A percentile compares a stretch with the other conserved stretches of the same genome.
Conservation (phyloP, 176 grass and related monocot species). For the Saccharum spontaneum region DNA sequence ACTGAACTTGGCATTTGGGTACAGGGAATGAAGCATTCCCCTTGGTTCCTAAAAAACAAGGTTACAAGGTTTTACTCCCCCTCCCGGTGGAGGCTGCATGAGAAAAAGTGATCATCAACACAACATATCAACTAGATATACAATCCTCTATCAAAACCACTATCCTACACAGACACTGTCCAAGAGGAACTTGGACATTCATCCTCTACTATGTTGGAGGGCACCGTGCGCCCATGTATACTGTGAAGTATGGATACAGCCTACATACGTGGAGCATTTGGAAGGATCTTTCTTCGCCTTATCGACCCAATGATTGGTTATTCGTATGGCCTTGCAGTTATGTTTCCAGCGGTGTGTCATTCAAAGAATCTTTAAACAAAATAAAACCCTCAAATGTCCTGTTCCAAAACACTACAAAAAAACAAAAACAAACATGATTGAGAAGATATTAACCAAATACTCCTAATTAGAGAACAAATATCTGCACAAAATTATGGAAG, state of each 20-base stretch:
- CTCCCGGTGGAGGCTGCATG: background rate
- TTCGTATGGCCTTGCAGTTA: slow-evolving; percentile 20
- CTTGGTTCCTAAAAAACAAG: background rate
- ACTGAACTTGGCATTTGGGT: background rate
- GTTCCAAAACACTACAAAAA: slow-evolving; percentile 24
- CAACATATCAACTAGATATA: slow-evolving; percentile 31
- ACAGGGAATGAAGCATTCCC: background rate
- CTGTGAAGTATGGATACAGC: slow-evolving; percentile 35
- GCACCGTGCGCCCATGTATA: slow-evolving; percentile 31
- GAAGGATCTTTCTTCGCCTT: slow-evolving; percentile 17
- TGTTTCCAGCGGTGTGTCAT: slow-evolving; percentile 12
- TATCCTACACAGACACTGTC: slow-evolving; percentile 30
- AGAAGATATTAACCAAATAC: background rate
- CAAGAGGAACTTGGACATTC: slow-evolving; percentile 33
- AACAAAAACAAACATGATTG: background rate
- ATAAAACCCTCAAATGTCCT: slow-evolving; percentile 24
- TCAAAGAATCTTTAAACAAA: slow-evolving; percentile 36
- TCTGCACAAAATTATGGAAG: background rate
- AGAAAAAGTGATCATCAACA: background rate
- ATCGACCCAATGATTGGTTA: slow-evolving; percentile 1
- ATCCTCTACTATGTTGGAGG: slow-evolving; percentile 36
- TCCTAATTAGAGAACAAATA: background rate
- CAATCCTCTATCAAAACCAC: slow-evolving; percentile 28
- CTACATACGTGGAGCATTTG: slow-evolving; percentile 25
- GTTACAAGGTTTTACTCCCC: background rate